Conservation (phyloP, 805 yeast genomes). For the Wickerhamia fluorescens region DNA sequence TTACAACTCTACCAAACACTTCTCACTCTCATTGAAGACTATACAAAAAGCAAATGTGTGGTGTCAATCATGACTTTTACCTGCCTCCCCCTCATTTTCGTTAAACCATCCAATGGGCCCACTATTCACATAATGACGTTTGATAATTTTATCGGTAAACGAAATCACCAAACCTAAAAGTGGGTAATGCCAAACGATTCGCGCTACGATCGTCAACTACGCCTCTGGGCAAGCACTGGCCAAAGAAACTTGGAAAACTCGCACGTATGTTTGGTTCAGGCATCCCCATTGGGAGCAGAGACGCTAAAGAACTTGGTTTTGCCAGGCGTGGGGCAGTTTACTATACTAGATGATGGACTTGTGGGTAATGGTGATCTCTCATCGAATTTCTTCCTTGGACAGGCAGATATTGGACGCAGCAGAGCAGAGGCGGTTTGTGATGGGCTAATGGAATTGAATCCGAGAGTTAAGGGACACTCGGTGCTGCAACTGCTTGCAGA, state of each 20-base stretch:
- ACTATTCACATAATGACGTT: too few relatives aligned
- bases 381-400: constrained; percentile 55
- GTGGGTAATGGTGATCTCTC: constrained; percentile 42
- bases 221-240: constrained; percentile 80
- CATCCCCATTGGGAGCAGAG: constrained; percentile 57
- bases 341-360: constrained; percentile 44
- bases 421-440: constrained; percentile 33
- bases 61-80: too few relatives aligned
- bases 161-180: too few relatives aligned
- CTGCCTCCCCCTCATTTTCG: too few relatives aligned
- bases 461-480: constrained; percentile 42
- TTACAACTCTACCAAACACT: too few relatives aligned
- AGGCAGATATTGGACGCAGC: constrained; percentile 34
- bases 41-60: too few relatives aligned
- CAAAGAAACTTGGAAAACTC: constrained; percentile 54
- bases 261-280: constrained; percentile 55
- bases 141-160: too few relatives aligned
- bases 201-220: constrained; percentile 82
- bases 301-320: constrained; percentile 68
- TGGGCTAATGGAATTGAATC: constrained; percentile 51
- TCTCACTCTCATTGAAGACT: too few relatives aligned
- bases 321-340: constrained; percentile 62
- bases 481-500: constrained; percentile 7
- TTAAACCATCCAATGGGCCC: too few relatives aligned
- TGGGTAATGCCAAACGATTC: too few relatives aligned